Base-by-base conservation (phyloP, 2,329 filamentous ascomycete species). In the Pseudocercospora pini-densiflorae region DNA sequence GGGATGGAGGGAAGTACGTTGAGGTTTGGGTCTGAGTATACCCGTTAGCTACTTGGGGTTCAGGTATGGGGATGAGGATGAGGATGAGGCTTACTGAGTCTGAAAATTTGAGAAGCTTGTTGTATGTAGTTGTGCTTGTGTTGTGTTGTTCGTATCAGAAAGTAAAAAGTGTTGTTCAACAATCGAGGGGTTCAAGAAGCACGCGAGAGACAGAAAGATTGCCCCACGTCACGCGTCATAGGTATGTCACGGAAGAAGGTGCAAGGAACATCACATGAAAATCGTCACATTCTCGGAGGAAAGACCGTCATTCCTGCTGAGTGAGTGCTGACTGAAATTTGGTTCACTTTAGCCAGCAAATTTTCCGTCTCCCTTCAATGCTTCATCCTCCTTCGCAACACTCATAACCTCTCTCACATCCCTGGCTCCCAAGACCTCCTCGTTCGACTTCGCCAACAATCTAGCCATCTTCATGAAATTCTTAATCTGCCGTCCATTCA, bases 291-390 rank as follows among this genome's bases (percentile, higher is more conserved):
- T 49, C 9, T 23, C 45, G 51, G 51, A 27, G 24, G 19, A 27
- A 54, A n/a, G 16, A 29, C 16, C 21, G 51, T 3, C 47, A 27
- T 49, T 14, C 4, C 31, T 51, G 47, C 27, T 62, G 49, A 62
- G 51, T 62, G 60, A 62, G 24, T 33, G 51, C 49, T 62, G 61
- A 62, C 61, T 33, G 51, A 55, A 49, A n/a, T 14, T 47, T 14
- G 9, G 4, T 33, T 33, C 31, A 33, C 31, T 33, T 33, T 33
- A 33, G 9, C 31, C 31, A 10, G 31, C 31, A 33, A 33, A 2
- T 33, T 12, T 14, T 33, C 31, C 31, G 31, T 33, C 31, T 14
- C 8, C 29, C 24, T 23, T 33, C 59, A 33, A 27, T 27, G 29
- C 6, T 55, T 45, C 61, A 54, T 43, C 40, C 40, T 43, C 40